Conservation (phyloP, 768 basidiomycete species). For the Pholiota conissans region DNA sequence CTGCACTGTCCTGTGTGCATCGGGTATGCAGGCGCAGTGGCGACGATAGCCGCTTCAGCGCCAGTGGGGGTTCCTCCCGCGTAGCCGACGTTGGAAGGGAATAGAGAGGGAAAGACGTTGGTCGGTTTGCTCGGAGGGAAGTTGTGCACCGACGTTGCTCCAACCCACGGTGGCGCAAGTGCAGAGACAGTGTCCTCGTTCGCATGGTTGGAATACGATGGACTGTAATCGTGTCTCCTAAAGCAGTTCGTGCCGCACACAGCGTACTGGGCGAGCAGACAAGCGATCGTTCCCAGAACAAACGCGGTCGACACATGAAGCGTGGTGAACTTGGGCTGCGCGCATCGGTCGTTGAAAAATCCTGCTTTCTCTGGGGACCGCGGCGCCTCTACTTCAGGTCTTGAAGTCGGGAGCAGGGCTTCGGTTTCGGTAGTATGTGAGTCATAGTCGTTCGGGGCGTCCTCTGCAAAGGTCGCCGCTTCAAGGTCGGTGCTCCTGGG, state of each 20-base stretch:
- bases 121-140: conserved; percentile 77
- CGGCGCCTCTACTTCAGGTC: conserved; percentile 11
- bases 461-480: conserved; percentile 4
- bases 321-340: conserved; percentile 28
- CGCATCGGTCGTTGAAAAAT: conserved; percentile 14
- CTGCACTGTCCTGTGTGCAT: conserved; percentile 62
- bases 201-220: neutral
- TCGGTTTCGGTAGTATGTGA: conserved; percentile 26
- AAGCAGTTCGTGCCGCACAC: conserved; percentile 44
- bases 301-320: conserved; percentile 51
- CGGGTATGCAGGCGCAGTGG: conserved; percentile 78
- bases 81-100: conserved; percentile 78
- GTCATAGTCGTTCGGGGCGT: conserved; percentile 8
- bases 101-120: conserved; percentile 68
- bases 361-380: conserved; percentile 11
- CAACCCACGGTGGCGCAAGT: conserved; percentile 66
- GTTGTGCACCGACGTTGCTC: conserved; percentile 66
- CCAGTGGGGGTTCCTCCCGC: conserved; percentile 79
- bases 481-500: conserved; percentile 14
- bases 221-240: conserved; percentile 14
- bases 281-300: conserved; percentile 50
- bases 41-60: conserved; percentile 70
- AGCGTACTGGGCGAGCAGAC: conserved; percentile 50
- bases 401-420: conserved; percentile 26
- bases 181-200: conserved; percentile 25